These are phyloP conservation scores for Calendula officinalis DNA, from an alignment of 129 eudicot species.

Conservation along the genomic window DNA sequence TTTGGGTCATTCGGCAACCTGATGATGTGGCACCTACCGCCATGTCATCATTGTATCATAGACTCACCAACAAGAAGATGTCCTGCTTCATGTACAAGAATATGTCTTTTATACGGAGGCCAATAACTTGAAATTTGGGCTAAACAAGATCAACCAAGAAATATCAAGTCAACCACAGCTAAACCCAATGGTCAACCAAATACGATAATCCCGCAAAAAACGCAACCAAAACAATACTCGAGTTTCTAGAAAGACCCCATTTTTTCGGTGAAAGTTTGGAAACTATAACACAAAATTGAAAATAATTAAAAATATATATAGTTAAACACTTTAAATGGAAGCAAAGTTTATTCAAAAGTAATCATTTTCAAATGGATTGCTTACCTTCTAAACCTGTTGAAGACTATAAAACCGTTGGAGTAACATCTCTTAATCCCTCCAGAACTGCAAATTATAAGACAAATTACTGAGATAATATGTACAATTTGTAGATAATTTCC, in stretches of 20 bases:
- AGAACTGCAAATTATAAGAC: slow-evolving; percentile 50
- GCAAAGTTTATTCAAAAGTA: no score
- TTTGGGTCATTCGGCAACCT: no score
- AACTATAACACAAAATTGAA: slow-evolving; percentile 33
- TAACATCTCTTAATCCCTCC: slow-evolving; percentile 86
- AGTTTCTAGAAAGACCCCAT: slow-evolving; percentile 82
- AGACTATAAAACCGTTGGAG: slow-evolving; percentile 71
- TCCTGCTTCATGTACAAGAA: slow-evolving; percentile 98
- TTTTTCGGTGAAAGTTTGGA: slow-evolving; percentile 91
- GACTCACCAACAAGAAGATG: slow-evolving; percentile 81
- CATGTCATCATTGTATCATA: no score
- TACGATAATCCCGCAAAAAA: slow-evolving; percentile 62
- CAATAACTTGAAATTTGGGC: slow-evolving; percentile 89
- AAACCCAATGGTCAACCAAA: slow-evolving; percentile 67
- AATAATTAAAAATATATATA: background rate
- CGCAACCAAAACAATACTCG: slow-evolving; percentile 48
- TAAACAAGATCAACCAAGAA: slow-evolving; percentile 87
- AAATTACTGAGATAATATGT: background rate
- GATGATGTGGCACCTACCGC: no score
- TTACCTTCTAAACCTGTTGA: slow-evolving; percentile 91
- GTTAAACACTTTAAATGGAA: background rate
- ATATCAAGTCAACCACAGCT: slow-evolving; percentile 63
- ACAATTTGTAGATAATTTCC: background rate
- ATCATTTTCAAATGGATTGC: slow-evolving; percentile 15
- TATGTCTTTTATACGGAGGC: slow-evolving; percentile 91